Conservation (phyloP, 805 yeast species). For the Millerozyma acaciae region DNA sequence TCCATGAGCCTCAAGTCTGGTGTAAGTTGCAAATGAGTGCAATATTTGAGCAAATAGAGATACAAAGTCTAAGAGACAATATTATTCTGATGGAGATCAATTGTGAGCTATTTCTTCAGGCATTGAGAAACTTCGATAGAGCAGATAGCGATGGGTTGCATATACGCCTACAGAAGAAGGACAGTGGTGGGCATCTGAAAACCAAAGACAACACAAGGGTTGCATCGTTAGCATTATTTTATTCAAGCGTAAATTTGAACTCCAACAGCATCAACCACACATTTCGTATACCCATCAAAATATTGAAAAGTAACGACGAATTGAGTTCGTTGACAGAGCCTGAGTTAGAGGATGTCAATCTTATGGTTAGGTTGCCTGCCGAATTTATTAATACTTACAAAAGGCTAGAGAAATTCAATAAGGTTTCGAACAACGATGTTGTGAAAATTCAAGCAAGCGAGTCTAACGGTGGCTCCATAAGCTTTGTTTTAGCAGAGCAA, state of each 20-base stretch:
- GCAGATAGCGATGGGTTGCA: conserved; percentile 49
- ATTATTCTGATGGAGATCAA: conserved; percentile 59
- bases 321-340: conserved; percentile 57
- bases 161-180: conserved; percentile 49
- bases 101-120: conserved; percentile 55
- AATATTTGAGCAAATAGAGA: conserved; percentile 48
- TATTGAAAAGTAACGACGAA: conserved; percentile 53
- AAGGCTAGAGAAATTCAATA: conserved; percentile 63
- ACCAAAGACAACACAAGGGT: conserved; percentile 29
- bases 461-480: conserved; percentile 44
- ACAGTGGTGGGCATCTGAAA: conserved; percentile 22
- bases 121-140: conserved; percentile 52
- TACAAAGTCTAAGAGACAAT: conserved; percentile 50
- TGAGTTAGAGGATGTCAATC: conserved; percentile 48
- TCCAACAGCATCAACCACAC: conserved; percentile 55
- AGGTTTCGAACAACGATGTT: conserved; percentile 35
- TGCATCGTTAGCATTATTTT: conserved; percentile 54
- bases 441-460: conserved; percentile 49
- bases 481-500: conserved; percentile 52
- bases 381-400: conserved; percentile 53
- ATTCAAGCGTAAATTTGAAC: conserved; percentile 43
- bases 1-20: conserved; percentile 66
- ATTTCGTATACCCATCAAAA: conserved; percentile 66
- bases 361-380: conserved; percentile 49
- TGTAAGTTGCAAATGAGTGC: conserved; percentile 45